These are phyloP conservation scores for Dipodascus geniculatus DNA, from an alignment of 805 yeast species.

Conservation along the genomic window DNA sequence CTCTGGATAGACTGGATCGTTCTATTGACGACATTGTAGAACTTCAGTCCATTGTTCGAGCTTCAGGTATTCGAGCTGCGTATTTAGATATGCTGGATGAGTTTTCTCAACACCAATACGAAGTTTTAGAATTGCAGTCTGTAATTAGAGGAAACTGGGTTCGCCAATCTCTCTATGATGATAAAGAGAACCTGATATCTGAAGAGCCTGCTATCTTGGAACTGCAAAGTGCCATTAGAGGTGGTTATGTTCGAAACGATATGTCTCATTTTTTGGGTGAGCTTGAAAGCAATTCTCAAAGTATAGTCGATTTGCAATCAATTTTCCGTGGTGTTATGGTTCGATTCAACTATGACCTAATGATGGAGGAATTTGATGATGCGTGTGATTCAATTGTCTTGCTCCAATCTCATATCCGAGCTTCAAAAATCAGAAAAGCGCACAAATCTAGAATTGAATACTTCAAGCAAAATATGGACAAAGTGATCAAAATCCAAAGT, in stretches of 20 bases:
- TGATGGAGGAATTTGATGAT: slow-evolving; percentile 27
- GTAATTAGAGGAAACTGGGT: slow-evolving; percentile 49
- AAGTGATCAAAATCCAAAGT: slow-evolving; percentile 65
- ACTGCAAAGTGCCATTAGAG: slow-evolving; percentile 28
- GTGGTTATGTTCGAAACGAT: slow-evolving; percentile 20
- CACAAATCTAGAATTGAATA: slow-evolving; percentile 26
- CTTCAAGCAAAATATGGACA: slow-evolving; percentile 44
- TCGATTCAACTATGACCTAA: slow-evolving; percentile 23
- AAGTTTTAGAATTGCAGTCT: slow-evolving; percentile 41
- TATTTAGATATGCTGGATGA: not conserved
- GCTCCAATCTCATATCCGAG: slow-evolving; percentile 26
- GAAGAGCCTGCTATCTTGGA: slow-evolving; percentile 11
- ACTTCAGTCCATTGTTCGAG: slow-evolving; percentile 16
- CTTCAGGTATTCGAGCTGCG: slow-evolving; percentile 4
- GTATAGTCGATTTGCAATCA: slow-evolving; percentile 25
- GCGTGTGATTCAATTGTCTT: slow-evolving; percentile 18
- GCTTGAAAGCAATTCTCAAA: slow-evolving; percentile 13
- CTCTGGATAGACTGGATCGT: not conserved
- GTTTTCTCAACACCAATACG: slow-evolving; percentile 16
- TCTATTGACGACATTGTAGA: not conserved
- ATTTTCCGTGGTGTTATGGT: slow-evolving; percentile 26
- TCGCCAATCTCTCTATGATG: slow-evolving; percentile 31
- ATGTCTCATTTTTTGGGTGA: slow-evolving; percentile 12
- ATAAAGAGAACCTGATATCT: not conserved
- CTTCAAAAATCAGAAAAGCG: slow-evolving; percentile 20